Percentiles rank a stretch among this genome's conserved stretches.
These are phyloP conservation scores for Conticribra weissflogii DNA, from an alignment of 108 stramenopile genomes.

Conservation along the genomic window DNA sequence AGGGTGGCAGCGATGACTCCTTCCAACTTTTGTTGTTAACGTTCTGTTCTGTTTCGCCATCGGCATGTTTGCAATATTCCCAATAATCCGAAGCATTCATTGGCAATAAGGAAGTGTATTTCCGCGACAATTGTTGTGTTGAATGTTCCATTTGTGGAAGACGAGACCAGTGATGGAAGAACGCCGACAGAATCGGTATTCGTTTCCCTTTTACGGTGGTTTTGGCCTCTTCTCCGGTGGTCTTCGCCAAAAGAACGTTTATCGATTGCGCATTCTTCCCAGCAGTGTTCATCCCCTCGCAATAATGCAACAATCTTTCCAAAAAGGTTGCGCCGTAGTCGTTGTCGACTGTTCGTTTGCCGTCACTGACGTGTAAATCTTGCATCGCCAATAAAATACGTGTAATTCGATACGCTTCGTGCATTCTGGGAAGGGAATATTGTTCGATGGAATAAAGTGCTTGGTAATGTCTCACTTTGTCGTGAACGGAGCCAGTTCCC, in stretches of 20 bases:
- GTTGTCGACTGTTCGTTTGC: neutral
- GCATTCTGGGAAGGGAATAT: constrained; percentile 46
- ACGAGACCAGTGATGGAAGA: constrained; percentile 34
- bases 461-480: too few relatives aligned
- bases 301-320: constrained; percentile 21
- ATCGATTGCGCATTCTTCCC: too few relatives aligned
- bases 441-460: constrained; percentile 27
- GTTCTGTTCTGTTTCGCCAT: too few relatives aligned
- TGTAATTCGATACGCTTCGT: constrained; percentile 37
- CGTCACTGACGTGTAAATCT: constrained; percentile 15
- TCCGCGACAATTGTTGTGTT: constrained; percentile 23
- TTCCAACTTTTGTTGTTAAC: too few relatives aligned
- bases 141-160: constrained; percentile 35
- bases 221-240: neutral
- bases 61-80: constrained; percentile 16
- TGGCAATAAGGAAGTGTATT: constrained; percentile 24
- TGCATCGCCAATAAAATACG: constrained; percentile 32
- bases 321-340: neutral
- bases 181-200: constrained; percentile 26
- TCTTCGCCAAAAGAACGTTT: too few relatives aligned
- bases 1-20: constrained; percentile 11
- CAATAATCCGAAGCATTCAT: constrained; percentile 22
- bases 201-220: constrained; percentile 1
- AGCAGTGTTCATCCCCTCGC: constrained; percentile 20
- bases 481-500: too few relatives aligned